These are phyloP conservation scores for Suillus subaureus DNA, from an alignment of 768 basidiomycete genomes.

Conservation along the genomic window DNA sequence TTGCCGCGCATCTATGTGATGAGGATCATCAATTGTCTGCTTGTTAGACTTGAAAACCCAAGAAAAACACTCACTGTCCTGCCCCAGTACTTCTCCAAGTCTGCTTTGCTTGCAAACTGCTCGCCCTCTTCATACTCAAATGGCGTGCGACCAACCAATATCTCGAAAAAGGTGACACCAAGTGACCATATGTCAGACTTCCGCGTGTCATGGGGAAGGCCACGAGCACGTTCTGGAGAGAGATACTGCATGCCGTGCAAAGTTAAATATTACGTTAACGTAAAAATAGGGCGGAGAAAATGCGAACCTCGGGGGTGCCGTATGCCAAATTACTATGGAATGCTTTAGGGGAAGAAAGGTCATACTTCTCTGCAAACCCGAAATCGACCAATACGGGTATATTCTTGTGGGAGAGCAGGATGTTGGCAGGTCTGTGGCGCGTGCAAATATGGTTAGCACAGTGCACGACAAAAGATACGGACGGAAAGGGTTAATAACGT, in stretches of 20 bases:
- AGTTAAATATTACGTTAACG: background rate
- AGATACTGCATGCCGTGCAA: conserved; percentile 65
- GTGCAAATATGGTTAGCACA: background rate
- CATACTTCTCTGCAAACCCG: conserved; percentile 92
- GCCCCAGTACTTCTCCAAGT: conserved; percentile 84
- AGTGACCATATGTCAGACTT: conserved; percentile 89
- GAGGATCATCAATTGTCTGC: background rate
- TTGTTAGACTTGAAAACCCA: background rate
- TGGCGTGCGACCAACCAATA: conserved; percentile 88
- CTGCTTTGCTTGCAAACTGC: conserved; percentile 75
- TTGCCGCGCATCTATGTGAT: conserved; percentile 63
- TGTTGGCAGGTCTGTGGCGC: conserved; percentile 79
- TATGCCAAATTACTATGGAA: conserved; percentile 85
- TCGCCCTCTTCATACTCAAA: conserved; percentile 85
- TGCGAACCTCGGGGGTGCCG: conserved; percentile 85
- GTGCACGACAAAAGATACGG: background rate
- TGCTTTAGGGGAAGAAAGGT: conserved; percentile 58
- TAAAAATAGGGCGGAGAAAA: background rate
- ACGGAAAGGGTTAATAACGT: conserved; percentile 24
- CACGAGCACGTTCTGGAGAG: conserved; percentile 88
- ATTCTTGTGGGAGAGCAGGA: conserved; percentile 77
- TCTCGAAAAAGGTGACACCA: conserved; percentile 91
- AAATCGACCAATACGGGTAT: conserved; percentile 94
- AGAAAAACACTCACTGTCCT: conserved; percentile 59
- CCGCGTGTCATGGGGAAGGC: conserved; percentile 89